Evolutionary conservation across 306 rosid species (phyloP).

Genomic region (cucumber (Cucumis sativus)): DNA sequence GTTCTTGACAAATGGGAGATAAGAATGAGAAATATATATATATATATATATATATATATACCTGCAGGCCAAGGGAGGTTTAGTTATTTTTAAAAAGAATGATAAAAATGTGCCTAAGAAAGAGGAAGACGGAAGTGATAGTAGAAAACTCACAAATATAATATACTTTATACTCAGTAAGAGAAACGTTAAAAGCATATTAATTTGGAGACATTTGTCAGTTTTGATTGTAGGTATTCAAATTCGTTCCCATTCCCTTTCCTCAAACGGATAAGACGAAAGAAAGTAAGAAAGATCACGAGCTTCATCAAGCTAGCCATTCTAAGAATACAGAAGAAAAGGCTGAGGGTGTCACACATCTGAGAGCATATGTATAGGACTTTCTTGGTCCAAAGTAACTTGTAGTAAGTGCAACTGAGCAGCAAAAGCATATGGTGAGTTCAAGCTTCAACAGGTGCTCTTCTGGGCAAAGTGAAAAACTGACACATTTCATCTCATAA

Average conservation of each 20-base stretch:
- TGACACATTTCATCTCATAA: conserved; percentile 29
- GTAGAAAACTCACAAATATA: neutral
- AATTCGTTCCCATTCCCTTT: neutral
- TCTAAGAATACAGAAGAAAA: neutral
- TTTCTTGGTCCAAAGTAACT: neutral
- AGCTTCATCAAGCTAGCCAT: neutral
- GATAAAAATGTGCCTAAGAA: neutral
- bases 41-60: too few species aligned
- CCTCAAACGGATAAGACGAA: neutral
- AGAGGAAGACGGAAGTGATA: neutral
- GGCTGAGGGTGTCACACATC: neutral
- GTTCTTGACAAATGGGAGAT: too few species aligned
- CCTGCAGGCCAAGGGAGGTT: neutral
- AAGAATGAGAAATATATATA: too few species aligned
- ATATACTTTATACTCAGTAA: neutral
- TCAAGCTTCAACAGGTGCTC: conserved; percentile 10
- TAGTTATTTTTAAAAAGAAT: too few species aligned
- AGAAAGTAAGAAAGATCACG: too few species aligned
- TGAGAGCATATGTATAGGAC: neutral
- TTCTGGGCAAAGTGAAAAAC: conserved; percentile 14
- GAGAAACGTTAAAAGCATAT: neutral
- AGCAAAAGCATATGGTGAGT: neutral
- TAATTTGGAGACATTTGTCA: neutral
- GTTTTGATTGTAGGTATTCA: neutral
- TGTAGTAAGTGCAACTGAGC: neutral